Evolutionary conservation across 148 eudicot species (phyloP).

Genomic region (Linanthus parryae): DNA sequence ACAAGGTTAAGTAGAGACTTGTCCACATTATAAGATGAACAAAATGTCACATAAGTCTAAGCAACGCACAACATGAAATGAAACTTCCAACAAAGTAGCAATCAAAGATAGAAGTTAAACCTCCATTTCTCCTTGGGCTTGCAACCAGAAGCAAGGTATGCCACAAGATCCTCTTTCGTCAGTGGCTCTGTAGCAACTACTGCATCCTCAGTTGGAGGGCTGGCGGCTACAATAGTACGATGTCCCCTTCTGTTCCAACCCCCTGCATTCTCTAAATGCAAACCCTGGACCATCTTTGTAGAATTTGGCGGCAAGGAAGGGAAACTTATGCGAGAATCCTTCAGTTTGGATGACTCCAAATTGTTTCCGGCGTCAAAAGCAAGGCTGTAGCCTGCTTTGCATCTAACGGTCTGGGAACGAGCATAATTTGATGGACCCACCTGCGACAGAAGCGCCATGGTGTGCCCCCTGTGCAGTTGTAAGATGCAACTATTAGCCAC

Average conservation of each 20-base stretch:
- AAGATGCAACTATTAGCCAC: too few relatives aligned
- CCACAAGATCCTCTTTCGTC: conserved; percentile 87
- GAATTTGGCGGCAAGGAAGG: conserved; percentile 25
- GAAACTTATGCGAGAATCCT: conserved; percentile 22
- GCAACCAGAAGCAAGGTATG: conserved; percentile 93
- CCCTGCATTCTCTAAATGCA: conserved; percentile 14
- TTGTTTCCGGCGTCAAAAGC: conserved; percentile 9
- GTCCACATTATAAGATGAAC: background rate
- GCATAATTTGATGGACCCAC: conserved; percentile 48
- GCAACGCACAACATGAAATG: background rate
- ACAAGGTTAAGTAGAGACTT: background rate
- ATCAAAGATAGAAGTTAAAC: conserved; percentile 41
- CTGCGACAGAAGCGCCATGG: conserved; percentile 59
- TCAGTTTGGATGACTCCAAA: conserved; percentile 18
- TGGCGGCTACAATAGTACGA: conserved; percentile 61
- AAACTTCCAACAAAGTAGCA: background rate
- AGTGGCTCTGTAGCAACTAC: conserved; percentile 75
- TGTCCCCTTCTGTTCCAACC: conserved; percentile 30
- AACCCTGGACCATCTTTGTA: conserved; percentile 24
- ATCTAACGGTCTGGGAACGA: conserved; percentile 28
- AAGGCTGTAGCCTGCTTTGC: conserved; percentile 20
- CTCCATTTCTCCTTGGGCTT: conserved; percentile 97
- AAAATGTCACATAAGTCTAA: too few relatives aligned
- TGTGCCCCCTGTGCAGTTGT: conserved; percentile 26
- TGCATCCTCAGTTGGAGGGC: conserved; percentile 87